Conservation (phyloP, 768 basidiomycete genomes). For the Lenzites betulinus region DNA sequence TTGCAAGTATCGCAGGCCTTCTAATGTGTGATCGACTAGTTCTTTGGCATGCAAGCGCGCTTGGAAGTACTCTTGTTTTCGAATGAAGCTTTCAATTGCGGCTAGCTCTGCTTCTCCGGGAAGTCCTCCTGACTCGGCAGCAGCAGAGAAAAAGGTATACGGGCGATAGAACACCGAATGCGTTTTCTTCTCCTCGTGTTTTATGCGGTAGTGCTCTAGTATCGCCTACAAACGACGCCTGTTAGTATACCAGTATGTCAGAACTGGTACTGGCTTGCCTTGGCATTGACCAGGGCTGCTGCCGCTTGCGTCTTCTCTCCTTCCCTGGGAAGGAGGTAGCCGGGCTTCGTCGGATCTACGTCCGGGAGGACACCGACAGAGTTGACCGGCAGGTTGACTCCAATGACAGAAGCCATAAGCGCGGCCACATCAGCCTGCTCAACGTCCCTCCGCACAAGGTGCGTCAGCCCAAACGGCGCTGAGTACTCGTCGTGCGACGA, state of each 20-base stretch:
- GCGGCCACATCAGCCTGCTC: conserved; percentile 84
- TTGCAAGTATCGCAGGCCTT: conserved; percentile 76
- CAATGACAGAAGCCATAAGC: conserved; percentile 75
- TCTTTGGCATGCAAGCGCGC: conserved; percentile 51
- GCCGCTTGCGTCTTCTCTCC: conserved; percentile 55
- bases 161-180: conserved; percentile 66
- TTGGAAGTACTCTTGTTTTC: conserved; percentile 43
- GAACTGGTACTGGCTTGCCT: conserved; percentile 39
- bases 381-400: conserved; percentile 77
- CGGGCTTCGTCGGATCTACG: conserved; percentile 58
- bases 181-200: conserved; percentile 67
- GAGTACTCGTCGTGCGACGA: conserved; percentile 78
- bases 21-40: conserved; percentile 55
- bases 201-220: conserved; percentile 74
- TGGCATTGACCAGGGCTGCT: conserved; percentile 64
- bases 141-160: conserved; percentile 49
- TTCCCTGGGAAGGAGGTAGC: conserved; percentile 51
- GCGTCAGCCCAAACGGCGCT: conserved; percentile 56
- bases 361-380: conserved; percentile 83
- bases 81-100: conserved; percentile 50
- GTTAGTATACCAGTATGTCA: not conserved
- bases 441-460: conserved; percentile 68
- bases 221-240: conserved; percentile 49
- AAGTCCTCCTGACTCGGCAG: conserved; percentile 26
- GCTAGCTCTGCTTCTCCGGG: conserved; percentile 40